Evolutionary conservation across 805 yeast genomes (phyloP), one percentile per base, ranked within the genome.

Genomic region (Pichia californica): DNA sequence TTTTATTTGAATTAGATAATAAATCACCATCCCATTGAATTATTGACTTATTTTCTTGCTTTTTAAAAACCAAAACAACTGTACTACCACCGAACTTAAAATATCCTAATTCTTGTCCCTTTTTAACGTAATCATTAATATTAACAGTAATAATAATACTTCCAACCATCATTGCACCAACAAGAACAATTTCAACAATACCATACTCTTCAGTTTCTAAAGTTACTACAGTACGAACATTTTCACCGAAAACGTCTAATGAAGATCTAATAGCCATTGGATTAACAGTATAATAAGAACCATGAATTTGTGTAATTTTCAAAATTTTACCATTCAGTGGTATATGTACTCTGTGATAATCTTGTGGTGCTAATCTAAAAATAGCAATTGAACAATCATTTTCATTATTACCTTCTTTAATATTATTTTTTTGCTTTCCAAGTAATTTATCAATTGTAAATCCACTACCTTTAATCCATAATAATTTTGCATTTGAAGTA

Each of bases 141-240:
- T 73, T 58, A 14, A 79, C 81, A 0, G 91, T 81, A 25, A 91
- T 61, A 0, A 88, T 74, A 2, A 83, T 88, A 2, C 95, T 83
- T 0, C 98, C 98, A 3, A 91, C 99, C 97, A 91, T 88, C 98
- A 93, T 91, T 0, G 99, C 99, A 29, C 99, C 99, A 4, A 91
- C 87, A 6, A 93, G 79, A 19, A 88, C 76, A 64, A 86, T 72
- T 48, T 84, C 67, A 16, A 91, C 83, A 0, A 75, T 71, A 0
- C 97, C 97, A 59, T 87, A 89, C n/a, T 74, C 67, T 27, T 73
- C 69, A 1, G 95, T 77, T 26, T 83, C 77, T 18, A 91, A 79
- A 0, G 95, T 88, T 2, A 89, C 70, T 2, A 88, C 66, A 4
- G 81, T 81, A 31, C 98, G 71, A 1, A 86, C 80, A 55, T 91